Percentiles rank a stretch among this genome's conserved stretches.
Evolutionary conservation across 495 filamentous ascomycete species (phyloP).

Genomic region (Xylaria cubensis): DNA sequence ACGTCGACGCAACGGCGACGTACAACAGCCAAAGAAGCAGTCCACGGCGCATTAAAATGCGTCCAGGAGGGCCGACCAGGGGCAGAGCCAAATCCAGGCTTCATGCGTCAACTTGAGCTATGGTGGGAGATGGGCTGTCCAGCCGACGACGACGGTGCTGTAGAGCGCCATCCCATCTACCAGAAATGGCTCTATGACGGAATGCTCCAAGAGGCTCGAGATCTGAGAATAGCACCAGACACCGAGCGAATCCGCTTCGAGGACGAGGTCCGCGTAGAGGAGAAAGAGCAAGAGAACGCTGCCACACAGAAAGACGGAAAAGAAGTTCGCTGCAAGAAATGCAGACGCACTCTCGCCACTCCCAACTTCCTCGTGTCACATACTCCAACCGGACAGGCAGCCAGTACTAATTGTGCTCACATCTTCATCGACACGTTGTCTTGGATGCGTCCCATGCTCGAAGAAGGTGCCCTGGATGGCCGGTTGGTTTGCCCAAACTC

Average conservation of each 20-base stretch:
- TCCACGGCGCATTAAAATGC: slow-evolving; percentile 50
- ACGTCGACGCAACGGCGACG: slow-evolving; percentile 36
- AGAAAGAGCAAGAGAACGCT: slow-evolving; percentile 20
- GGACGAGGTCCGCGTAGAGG: slow-evolving; percentile 67
- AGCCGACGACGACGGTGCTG: slow-evolving; percentile 54
- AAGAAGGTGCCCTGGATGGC: slow-evolving; percentile 77
- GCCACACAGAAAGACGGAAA: slow-evolving; percentile 38
- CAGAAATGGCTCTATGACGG: slow-evolving; percentile 87
- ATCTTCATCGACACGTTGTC: slow-evolving; percentile 87
- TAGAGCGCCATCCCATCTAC: slow-evolving; percentile 73
- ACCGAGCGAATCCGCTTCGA: slow-evolving; percentile 81
- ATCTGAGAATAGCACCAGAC: slow-evolving; percentile 67
- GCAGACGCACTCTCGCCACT: slow-evolving; percentile 59
- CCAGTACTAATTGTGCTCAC: slow-evolving; percentile 67
- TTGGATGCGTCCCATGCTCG: slow-evolving; percentile 89
- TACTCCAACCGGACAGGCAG: slow-evolving; percentile 31
- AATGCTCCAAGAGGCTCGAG: slow-evolving; percentile 75
- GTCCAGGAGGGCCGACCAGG: slow-evolving; percentile 71
- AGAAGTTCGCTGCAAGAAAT: slow-evolving; percentile 70
- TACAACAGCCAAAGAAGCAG: slow-evolving; percentile 40
- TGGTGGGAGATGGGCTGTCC: slow-evolving; percentile 86
- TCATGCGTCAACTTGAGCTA: slow-evolving; percentile 85
- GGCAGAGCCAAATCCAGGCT: slow-evolving; percentile 86
- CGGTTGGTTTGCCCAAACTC: slow-evolving; percentile 80
- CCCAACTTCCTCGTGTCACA: slow-evolving; percentile 51